These are phyloP conservation scores for Plenodomus tracheiphilus DNA, from an alignment of 2,329 filamentous ascomycete species.

Conservation along the genomic window DNA sequence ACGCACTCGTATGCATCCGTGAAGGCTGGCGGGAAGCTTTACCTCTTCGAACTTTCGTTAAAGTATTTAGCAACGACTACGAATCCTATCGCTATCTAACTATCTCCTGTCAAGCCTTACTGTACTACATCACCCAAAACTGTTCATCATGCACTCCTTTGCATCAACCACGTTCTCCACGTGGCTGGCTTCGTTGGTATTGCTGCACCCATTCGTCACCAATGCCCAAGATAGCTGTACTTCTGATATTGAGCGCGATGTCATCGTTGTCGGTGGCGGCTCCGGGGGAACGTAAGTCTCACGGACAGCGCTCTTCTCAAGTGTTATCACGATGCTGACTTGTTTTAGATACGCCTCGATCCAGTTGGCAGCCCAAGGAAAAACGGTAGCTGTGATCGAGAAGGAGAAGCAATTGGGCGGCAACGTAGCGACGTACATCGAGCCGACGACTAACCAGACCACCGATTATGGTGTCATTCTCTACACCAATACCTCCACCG, in stretches of 20 bases:
- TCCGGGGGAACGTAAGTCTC: constrained; percentile 2
- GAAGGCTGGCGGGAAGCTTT: not conserved
- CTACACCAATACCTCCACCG: constrained; percentile 1
- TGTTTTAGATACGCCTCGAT: constrained; percentile 1
- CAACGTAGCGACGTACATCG: constrained; percentile 2
- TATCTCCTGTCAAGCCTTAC: not conserved
- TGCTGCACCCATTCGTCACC: constrained; percentile 1
- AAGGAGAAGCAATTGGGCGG: constrained; percentile 3
- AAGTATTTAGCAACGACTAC: not conserved
- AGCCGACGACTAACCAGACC: constrained; percentile 1
- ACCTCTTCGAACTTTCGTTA: not conserved
- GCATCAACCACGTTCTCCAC: not conserved
- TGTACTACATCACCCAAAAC: not conserved
- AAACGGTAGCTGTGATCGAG: constrained; percentile 3
- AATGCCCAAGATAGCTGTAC: constrained; percentile 1
- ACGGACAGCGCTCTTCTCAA: not conserved
- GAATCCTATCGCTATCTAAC: not conserved
- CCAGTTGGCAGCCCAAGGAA: not conserved
- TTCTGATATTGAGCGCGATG: constrained; percentile 2
- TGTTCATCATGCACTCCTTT: constrained; percentile 1
- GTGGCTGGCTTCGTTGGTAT: not conserved
- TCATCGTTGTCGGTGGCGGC: constrained; percentile 2
- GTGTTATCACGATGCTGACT: not conserved
- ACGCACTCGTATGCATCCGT: not conserved
- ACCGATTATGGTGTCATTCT: constrained; percentile 2